A percentile compares a stretch with the other conserved stretches of the same genome.
phyloP scores from a whole-genome alignment of 2,329 filamentous ascomycete genomes.

The Coniella vitis region DNA sequence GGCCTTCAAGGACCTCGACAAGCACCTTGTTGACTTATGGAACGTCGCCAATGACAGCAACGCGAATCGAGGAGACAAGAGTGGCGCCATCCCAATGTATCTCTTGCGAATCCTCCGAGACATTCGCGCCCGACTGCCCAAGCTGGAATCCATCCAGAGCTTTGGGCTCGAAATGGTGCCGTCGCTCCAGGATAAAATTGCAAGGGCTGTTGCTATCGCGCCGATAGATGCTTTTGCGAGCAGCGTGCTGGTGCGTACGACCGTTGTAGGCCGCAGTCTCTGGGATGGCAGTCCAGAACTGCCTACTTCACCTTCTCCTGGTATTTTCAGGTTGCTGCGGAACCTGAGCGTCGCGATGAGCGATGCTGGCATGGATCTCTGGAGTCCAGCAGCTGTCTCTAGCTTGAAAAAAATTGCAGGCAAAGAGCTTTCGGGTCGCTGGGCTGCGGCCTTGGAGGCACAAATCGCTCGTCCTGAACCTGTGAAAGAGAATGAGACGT shows the following conservation, averaged over 20 bases:
- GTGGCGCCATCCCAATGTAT: constrained; percentile 53
- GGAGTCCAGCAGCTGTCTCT: constrained; percentile 63
- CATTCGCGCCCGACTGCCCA: constrained; percentile 59
- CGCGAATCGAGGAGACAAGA: constrained; percentile 39
- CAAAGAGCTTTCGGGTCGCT: constrained; percentile 41
- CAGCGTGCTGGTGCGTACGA: constrained; percentile 35
- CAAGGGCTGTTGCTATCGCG: constrained; percentile 40
- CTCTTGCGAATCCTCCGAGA: constrained; percentile 69
- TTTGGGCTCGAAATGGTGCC: constrained; percentile 59
- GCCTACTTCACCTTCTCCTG: constrained; percentile 72
- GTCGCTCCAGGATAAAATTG: constrained; percentile 57
- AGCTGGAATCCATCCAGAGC: constrained; percentile 37
- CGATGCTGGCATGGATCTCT: constrained; percentile 67
- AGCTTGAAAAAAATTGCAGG: constrained; percentile 55
- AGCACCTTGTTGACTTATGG: constrained; percentile 47
- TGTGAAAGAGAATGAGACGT: constrained; percentile 15
- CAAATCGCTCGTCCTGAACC: constrained; percentile 17
- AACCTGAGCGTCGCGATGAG: constrained; percentile 62
- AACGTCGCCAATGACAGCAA: constrained; percentile 34
- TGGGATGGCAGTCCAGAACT: constrained; percentile 76
- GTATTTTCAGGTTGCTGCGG: constrained; percentile 65
- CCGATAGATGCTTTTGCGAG: constrained; percentile 42
- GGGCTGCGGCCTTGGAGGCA: constrained; percentile 36
- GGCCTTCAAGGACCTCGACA: constrained; percentile 43
- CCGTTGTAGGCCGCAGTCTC: constrained; percentile 55